A percentile compares a stretch with the other conserved stretches of the same genome.
phyloP scores from a whole-genome alignment of 2,329 filamentous ascomycete species.

The Fusarium zealandicum region DNA sequence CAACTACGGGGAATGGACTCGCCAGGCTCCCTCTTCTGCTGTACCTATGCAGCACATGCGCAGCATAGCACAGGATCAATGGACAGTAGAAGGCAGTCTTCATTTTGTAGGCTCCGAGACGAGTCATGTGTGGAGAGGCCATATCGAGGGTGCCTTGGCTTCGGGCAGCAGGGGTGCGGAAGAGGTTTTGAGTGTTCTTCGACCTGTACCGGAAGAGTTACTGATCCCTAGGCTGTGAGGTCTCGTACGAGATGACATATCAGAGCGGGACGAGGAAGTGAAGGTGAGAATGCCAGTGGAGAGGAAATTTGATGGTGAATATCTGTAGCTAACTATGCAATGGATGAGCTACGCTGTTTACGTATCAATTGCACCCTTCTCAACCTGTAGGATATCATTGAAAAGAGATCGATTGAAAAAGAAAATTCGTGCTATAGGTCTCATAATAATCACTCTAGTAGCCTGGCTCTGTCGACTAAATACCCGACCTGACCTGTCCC shows the following conservation, averaged over 20 bases:
- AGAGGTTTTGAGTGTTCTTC: constrained; percentile 14
- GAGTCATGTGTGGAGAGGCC: constrained; percentile 33
- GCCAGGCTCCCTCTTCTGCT: constrained; percentile 16
- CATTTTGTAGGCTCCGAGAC: constrained; percentile 35
- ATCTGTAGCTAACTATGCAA: neutral
- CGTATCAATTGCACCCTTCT: neutral
- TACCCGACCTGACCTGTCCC: constrained; percentile 32
- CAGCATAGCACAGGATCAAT: constrained; percentile 25
- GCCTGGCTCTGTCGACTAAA: constrained; percentile 2
- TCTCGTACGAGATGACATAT: too few relatives aligned
- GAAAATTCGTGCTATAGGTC: neutral
- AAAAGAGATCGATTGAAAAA: neutral
- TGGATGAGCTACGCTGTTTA: too few relatives aligned
- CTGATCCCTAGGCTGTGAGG: constrained; percentile 12
- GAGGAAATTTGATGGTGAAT: neutral
- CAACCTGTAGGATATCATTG: neutral
- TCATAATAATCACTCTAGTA: neutral
- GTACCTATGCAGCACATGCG: constrained; percentile 14
- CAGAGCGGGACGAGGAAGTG: too few relatives aligned
- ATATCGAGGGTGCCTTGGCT: constrained; percentile 34
- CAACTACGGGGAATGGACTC: neutral
- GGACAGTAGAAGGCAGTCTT: constrained; percentile 27
- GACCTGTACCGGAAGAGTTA: constrained; percentile 6
- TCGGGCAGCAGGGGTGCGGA: constrained; percentile 27
- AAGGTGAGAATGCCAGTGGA: neutral